phyloP scores from a whole-genome alignment of 2,329 filamentous ascomycete genomes.

The Aurifilum marmelostoma region DNA sequence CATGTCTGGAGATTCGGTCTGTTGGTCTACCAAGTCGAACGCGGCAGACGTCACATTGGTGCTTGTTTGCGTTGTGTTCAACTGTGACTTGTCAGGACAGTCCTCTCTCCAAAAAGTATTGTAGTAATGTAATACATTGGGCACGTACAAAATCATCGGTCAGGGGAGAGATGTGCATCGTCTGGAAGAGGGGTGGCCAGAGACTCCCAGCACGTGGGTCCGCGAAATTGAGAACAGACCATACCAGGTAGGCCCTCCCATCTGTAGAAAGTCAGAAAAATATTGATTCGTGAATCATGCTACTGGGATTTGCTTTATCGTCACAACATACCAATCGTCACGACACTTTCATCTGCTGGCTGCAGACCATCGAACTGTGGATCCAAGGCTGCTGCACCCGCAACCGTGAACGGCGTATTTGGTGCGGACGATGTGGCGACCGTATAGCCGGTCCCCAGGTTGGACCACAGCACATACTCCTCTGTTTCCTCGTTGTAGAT shows the following conservation, averaged over 20 bases:
- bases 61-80: constrained; percentile 24
- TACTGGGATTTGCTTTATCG: background rate
- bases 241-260: constrained; percentile 14
- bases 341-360: constrained; percentile 19
- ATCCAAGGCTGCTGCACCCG: constrained; percentile 13
- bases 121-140: background rate
- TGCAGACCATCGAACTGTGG: constrained; percentile 17
- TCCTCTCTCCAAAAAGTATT: background rate
- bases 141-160: constrained; percentile 19
- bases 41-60: constrained; percentile 19
- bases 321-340: constrained; percentile 7
- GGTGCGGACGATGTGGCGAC: constrained; percentile 20
- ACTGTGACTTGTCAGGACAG: background rate
- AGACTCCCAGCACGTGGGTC: constrained; percentile 22
- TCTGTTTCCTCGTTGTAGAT: constrained; percentile 17
- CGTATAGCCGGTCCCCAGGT: constrained; percentile 11
- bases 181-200: constrained; percentile 23
- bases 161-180: constrained; percentile 22
- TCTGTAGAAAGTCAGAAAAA: background rate
- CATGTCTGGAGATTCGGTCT: constrained; percentile 21
- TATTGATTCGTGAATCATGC: background rate
- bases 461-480: constrained; percentile 23
- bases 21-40: constrained; percentile 25
- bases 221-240: constrained; percentile 23
- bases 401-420: constrained; percentile 13